phyloP scores from a whole-genome alignment of 78 protist genomes.

The Speleostelium caveatum region DNA sequence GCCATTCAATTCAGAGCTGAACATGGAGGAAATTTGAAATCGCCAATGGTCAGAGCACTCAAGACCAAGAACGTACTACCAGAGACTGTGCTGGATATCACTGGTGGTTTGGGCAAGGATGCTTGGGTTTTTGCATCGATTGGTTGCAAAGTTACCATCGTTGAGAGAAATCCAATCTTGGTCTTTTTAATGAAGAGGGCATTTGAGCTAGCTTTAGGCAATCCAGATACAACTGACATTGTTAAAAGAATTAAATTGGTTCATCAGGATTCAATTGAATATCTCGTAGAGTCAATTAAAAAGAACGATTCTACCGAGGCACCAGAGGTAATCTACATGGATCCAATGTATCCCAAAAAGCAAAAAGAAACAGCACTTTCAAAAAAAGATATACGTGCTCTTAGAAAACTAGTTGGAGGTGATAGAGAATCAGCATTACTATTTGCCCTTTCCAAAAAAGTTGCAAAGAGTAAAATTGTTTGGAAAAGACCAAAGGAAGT shows the following conservation, averaged over 20 bases:
- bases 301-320: not conserved
- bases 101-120: slow-evolving; percentile 76
- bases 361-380: slow-evolving; percentile 28
- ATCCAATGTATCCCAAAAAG: slow-evolving; percentile 72
- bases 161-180: slow-evolving; percentile 68
- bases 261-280: slow-evolving; percentile 42
- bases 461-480: slow-evolving; percentile 25
- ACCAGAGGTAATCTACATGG: slow-evolving; percentile 73
- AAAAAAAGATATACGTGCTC: slow-evolving; percentile 52
- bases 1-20: not conserved
- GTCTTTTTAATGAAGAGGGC: slow-evolving; percentile 6
- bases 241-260: slow-evolving; percentile 41
- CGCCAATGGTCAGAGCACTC: slow-evolving; percentile 49
- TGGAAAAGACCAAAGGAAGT: slow-evolving; percentile 67
- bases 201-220: slow-evolving; percentile 11
- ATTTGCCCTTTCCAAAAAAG: slow-evolving; percentile 39
- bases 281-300: slow-evolving; percentile 14
- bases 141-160: slow-evolving; percentile 27
- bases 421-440: slow-evolving; percentile 51
- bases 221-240: not conserved
- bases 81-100: slow-evolving; percentile 15
- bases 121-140: slow-evolving; percentile 55
- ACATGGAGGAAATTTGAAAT: slow-evolving; percentile 6
- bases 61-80: not conserved
- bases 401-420: slow-evolving; percentile 46